A percentile compares a stretch with the other conserved stretches of the same genome.
Evolutionary conservation across 2,329 filamentous ascomycete species (phyloP).

Genomic region (Sarocladium brachiariae): DNA sequence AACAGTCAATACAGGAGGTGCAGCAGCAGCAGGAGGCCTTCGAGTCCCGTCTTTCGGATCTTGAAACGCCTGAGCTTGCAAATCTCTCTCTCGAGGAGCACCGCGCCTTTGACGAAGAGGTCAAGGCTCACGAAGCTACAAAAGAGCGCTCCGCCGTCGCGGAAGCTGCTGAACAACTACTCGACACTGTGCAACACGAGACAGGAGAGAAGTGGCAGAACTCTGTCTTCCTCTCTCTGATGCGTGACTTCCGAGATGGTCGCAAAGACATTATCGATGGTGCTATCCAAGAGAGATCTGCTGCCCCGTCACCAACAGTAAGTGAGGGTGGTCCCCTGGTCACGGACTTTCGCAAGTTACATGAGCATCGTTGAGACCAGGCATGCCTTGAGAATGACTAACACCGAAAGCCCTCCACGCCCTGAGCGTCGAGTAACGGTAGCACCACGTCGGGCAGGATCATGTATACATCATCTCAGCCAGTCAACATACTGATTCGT

Average conservation of each 20-base stretch:
- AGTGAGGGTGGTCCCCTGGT: slow-evolving; percentile 5
- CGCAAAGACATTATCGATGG: slow-evolving; percentile 37
- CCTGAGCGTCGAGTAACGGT: not conserved
- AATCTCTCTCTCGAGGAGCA: slow-evolving; percentile 22
- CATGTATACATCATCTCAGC: slow-evolving; percentile 14
- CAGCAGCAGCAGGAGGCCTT: not conserved
- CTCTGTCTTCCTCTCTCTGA: slow-evolving; percentile 36
- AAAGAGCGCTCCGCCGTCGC: slow-evolving; percentile 31
- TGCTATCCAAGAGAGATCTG: slow-evolving; percentile 28
- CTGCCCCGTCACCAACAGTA: not conserved
- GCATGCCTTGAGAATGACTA: not conserved
- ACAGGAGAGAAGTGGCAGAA: slow-evolving; percentile 40
- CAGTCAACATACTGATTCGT: slow-evolving; percentile 17
- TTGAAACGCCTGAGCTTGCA: slow-evolving; percentile 25
- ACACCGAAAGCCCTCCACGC: not conserved
- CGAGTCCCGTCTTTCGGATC: slow-evolving; percentile 19
- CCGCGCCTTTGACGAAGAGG: slow-evolving; percentile 11
- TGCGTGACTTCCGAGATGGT: slow-evolving; percentile 39
- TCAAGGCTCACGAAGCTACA: slow-evolving; percentile 12
- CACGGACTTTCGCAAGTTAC: slow-evolving; percentile 8
- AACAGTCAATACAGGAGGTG: not conserved
- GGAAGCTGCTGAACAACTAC: slow-evolving; percentile 34
- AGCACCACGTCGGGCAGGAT: not conserved
- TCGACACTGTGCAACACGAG: slow-evolving; percentile 37
- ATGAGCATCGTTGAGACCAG: not conserved